phyloP scores from a whole-genome alignment of 2,329 filamentous ascomycete genomes.

The Epichloe festucae region DNA sequence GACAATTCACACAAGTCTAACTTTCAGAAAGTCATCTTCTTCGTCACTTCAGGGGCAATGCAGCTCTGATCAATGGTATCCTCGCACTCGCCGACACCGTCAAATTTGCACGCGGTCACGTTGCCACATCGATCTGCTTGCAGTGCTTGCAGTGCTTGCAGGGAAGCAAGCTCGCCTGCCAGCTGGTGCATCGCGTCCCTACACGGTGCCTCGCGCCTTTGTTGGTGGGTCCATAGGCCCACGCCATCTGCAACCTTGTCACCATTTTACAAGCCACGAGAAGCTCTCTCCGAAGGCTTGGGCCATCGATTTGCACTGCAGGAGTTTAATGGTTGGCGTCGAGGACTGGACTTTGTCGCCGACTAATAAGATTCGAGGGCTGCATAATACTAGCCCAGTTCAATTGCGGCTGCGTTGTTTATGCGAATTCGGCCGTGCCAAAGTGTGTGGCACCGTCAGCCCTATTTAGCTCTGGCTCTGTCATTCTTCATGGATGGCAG shows the following conservation, averaged over 20 bases:
- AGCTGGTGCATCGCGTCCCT: constrained; percentile 1
- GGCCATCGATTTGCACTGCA: not conserved
- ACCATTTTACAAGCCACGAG: not conserved
- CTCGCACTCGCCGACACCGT: not conserved
- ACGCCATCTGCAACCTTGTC: constrained; percentile 9
- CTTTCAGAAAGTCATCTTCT: not conserved
- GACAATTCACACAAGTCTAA: no score
- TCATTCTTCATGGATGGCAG: not conserved
- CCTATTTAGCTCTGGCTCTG: not conserved
- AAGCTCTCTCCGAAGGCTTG: not conserved
- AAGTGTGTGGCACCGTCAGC: not conserved
- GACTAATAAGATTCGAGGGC: no score
- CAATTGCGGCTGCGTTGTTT: no score
- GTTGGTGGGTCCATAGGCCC: constrained; percentile 7
- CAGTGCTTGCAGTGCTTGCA: not conserved
- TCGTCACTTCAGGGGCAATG: not conserved
- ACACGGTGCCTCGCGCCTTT: constrained; percentile 5
- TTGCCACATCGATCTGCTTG: constrained; percentile 2
- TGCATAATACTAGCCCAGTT: no score
- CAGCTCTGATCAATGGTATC: not conserved
- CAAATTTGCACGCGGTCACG: not conserved
- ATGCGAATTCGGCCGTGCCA: not conserved
- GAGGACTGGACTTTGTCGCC: not conserved
- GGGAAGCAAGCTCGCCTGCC: not conserved
- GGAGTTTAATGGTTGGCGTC: not conserved